phyloP scores from a whole-genome alignment of 129 eudicot species.

The Rutidosis leptorrhynchoides region DNA sequence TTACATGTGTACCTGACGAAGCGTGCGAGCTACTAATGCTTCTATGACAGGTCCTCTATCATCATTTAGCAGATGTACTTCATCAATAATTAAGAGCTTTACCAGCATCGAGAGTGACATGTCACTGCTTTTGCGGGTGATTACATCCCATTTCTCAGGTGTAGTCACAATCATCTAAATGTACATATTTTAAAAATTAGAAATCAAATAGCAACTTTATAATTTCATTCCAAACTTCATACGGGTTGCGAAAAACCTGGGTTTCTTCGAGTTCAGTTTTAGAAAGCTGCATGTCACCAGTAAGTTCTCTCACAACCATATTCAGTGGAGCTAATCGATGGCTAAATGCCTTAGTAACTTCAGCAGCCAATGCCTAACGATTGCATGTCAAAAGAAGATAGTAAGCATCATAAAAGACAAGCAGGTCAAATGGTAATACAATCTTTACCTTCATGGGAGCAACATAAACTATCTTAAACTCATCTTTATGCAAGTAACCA shows the following conservation, averaged over 20 bases:
- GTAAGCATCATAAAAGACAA: conserved; percentile 18
- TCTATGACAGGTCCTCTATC: conserved; percentile 98
- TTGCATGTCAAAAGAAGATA: conserved; percentile 20
- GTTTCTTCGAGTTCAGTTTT: conserved; percentile 92
- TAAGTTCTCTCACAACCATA: conserved; percentile 88
- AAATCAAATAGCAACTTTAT: conserved; percentile 1
- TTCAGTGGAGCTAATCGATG: conserved; percentile 84
- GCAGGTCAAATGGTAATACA: conserved; percentile 4
- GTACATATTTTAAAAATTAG: conserved; percentile 8
- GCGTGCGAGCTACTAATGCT: conserved; percentile 98
- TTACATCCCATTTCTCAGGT: conserved; percentile 99
- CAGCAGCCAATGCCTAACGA: conserved; percentile 93
- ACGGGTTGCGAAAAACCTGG: conserved; percentile 51
- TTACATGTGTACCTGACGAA: conserved; percentile 71
- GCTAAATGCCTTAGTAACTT: conserved; percentile 88
- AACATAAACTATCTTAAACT: conserved; percentile 97
- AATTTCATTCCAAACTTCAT: conserved; percentile 16
- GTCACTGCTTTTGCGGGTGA: conserved; percentile 98
- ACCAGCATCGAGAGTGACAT: conserved; percentile 96
- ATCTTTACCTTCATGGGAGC: conserved; percentile 96
- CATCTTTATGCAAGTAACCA: conserved; percentile 91
- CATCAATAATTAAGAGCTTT: conserved; percentile 92
- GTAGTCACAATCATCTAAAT: conserved; percentile 97
- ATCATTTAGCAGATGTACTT: conserved; percentile 96
- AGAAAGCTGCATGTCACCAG: conserved; percentile 98